Conservation (phyloP, 2,329 filamentous ascomycete species). For the Fusarium zealandicum region DNA sequence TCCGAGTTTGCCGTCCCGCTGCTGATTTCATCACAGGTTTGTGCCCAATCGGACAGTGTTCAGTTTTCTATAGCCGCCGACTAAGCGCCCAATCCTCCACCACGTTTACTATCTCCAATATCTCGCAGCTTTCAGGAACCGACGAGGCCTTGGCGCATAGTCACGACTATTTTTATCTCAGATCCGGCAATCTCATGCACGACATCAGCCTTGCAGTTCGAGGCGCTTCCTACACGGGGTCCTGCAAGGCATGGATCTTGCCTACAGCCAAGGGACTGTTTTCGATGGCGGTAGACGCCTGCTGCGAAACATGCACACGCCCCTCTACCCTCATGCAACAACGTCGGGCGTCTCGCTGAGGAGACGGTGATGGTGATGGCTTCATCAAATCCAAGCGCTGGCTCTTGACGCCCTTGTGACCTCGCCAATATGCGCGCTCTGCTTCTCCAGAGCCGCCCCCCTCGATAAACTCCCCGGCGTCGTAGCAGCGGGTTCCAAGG, state of each 20-base stretch:
- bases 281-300: constrained; percentile 23
- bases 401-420: constrained; percentile 27
- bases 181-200: constrained; percentile 23
- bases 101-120: constrained; percentile 2
- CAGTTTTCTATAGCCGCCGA: constrained; percentile 31
- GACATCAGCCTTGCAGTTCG: constrained; percentile 15
- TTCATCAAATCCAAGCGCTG: constrained; percentile 18
- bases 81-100: constrained; percentile 38
- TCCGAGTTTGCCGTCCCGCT: neutral
- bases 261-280: constrained; percentile 4
- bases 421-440: constrained; percentile 20
- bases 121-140: constrained; percentile 27
- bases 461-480: constrained; percentile 16
- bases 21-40: constrained; percentile 12
- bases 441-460: constrained; percentile 13
- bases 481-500: constrained; percentile 21
- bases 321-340: constrained; percentile 15
- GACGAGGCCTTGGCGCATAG: constrained; percentile 25
- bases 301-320: constrained; percentile 11
- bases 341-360: constrained; percentile 33
- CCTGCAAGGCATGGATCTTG: constrained; percentile 7
- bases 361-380: constrained; percentile 1
- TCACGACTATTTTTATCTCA: constrained; percentile 22
- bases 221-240: constrained; percentile 5
- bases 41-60: constrained; percentile 24